Conservation (phyloP, 2,329 filamentous ascomycete species). For the Alternaria dauci region DNA sequence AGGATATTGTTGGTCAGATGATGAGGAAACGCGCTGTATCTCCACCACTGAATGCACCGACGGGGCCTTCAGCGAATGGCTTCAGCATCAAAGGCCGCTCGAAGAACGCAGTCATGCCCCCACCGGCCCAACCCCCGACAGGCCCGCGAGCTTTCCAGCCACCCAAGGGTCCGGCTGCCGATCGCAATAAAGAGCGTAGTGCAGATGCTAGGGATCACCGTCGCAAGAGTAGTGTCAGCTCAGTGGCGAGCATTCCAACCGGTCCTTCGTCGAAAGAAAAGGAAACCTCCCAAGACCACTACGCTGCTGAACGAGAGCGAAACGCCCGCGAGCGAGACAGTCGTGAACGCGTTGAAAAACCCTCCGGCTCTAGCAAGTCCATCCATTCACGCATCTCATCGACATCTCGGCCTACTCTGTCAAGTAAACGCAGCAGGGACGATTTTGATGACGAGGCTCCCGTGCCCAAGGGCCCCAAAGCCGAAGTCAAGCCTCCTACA, state of each 20-base stretch:
- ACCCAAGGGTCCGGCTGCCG: constrained; percentile 50
- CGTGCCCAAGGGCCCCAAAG: constrained; percentile 23
- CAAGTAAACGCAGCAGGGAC: constrained; percentile 41
- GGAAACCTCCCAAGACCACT: constrained; percentile 59
- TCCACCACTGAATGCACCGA: constrained; percentile 47
- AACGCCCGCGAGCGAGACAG: constrained; percentile 45
- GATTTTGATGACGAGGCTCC: constrained; percentile 30
- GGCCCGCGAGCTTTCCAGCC: constrained; percentile 48
- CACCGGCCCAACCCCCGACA: constrained; percentile 48
- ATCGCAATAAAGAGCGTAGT: constrained; percentile 38
- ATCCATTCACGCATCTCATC: constrained; percentile 31
- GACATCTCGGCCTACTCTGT: constrained; percentile 28
- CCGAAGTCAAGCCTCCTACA: constrained; percentile 33
- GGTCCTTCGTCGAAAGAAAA: constrained; percentile 22
- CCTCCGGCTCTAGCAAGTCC: constrained; percentile 24
- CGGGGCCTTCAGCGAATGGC: constrained; percentile 53
- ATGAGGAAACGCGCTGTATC: constrained; percentile 42
- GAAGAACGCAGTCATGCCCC: constrained; percentile 37
- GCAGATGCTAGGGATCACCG: constrained; percentile 26
- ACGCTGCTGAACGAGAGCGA: constrained; percentile 72
- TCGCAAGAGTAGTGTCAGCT: constrained; percentile 30
- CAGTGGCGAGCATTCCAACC: constrained; percentile 25
- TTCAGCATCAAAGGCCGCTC: constrained; percentile 55
- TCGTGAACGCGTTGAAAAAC: constrained; percentile 38
- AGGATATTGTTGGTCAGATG: constrained; percentile 38